Percentiles rank a stretch among this genome's conserved stretches.
Conservation (phyloP, 2,329 filamentous ascomycete genomes). For the Malbranchea zuffiana region DNA sequence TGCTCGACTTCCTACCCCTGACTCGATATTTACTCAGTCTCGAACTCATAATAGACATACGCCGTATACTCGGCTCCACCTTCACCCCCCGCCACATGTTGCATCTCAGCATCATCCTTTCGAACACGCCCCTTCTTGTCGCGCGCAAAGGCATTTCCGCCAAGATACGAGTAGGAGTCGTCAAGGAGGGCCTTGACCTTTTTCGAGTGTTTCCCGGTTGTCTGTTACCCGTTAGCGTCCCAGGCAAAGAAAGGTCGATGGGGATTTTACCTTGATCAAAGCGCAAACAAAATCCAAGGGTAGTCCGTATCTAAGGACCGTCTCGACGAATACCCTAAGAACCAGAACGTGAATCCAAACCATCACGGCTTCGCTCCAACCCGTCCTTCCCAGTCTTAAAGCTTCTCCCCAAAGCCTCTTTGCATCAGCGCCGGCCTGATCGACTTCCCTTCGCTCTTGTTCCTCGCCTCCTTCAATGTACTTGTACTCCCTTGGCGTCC, state of each 20-base stretch:
- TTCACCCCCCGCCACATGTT: conserved; percentile 43
- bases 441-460: conserved; percentile 77
- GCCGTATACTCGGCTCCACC: conserved; percentile 77
- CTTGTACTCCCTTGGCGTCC: conserved; percentile 90
- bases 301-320: conserved; percentile 88
- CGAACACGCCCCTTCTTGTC: conserved; percentile 89
- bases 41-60: conserved; percentile 95
- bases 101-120: conserved; percentile 89
- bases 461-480: conserved; percentile 83
- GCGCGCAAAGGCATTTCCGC: conserved; percentile 82
- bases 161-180: conserved; percentile 76
- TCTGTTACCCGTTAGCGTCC: conserved; percentile 41
- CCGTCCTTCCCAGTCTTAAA: conserved; percentile 73
- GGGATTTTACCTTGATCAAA: conserved; percentile 61
- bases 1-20: neutral
- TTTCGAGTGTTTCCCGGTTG: conserved; percentile 67
- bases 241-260: neutral
- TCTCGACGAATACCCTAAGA: conserved; percentile 90
- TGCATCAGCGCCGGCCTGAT: conserved; percentile 71
- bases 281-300: conserved; percentile 82
- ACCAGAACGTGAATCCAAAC: conserved; percentile 89
- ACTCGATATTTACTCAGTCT: conserved; percentile 45
- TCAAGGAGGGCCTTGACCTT: conserved; percentile 74
- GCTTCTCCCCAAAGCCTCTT: conserved; percentile 89
- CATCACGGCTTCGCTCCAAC: conserved; percentile 93